phyloP scores from a whole-genome alignment of 352 stramenopile genomes.

The Lagenidium giganteum region DNA sequence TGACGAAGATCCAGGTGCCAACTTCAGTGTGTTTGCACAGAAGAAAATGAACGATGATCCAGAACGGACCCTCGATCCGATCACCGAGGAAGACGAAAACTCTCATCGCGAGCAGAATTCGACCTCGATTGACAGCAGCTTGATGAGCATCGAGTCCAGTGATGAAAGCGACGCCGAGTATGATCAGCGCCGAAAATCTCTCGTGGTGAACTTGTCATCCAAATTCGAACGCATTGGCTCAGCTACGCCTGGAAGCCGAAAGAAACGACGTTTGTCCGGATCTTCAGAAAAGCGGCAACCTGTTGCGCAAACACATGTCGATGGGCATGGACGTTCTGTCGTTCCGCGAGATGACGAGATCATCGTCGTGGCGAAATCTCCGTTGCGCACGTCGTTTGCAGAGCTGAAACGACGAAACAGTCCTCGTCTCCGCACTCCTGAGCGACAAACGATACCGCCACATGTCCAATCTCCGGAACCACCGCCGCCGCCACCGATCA shows the following conservation, averaged over 20 bases:
- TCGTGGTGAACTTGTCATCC: conserved; percentile 69
- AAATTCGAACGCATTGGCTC: conserved; percentile 67
- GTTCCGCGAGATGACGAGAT: background rate
- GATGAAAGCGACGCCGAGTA: conserved; percentile 60
- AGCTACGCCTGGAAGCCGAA: conserved; percentile 8
- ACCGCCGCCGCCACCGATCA: no score
- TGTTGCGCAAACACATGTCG: no score
- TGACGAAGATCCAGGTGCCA: conserved; percentile 5
- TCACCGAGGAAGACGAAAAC: conserved; percentile 61
- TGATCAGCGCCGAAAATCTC: conserved; percentile 33
- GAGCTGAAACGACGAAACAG: no score
- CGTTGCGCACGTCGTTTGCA: background rate
- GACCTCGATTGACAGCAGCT: conserved; percentile 50
- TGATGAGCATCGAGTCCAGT: conserved; percentile 69
- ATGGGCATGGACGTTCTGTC: background rate
- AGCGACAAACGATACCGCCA: no score
- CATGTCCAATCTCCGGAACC: no score
- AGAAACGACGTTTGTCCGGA: background rate
- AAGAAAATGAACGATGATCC: conserved; percentile 25
- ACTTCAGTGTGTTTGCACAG: conserved; percentile 10
- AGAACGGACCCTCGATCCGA: conserved; percentile 49
- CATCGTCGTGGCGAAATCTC: background rate
- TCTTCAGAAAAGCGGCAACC: background rate
- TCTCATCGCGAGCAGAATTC: conserved; percentile 18
- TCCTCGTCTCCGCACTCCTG: no score